Conservation (phyloP, 768 basidiomycete genomes). For the Kwoniella heveanensis region DNA sequence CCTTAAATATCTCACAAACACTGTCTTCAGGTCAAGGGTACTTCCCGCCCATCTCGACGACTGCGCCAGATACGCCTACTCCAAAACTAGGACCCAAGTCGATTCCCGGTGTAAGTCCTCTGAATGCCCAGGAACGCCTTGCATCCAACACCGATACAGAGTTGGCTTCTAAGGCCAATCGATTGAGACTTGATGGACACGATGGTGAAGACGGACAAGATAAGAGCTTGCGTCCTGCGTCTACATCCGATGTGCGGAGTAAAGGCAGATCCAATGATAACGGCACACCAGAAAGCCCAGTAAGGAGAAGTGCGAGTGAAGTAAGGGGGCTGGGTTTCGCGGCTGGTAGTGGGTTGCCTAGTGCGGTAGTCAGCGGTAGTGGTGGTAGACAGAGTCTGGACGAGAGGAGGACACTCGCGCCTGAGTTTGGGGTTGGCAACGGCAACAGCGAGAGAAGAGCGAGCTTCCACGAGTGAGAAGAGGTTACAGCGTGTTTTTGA, state of each 20-base stretch:
- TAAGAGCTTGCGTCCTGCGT: not conserved
- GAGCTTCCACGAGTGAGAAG: constrained; percentile 2
- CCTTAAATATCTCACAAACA: constrained; percentile 17
- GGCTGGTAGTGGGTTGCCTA: not conserved
- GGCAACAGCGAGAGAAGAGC: not conserved
- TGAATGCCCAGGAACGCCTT: constrained; percentile 5
- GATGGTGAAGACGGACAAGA: not conserved
- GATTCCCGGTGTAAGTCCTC: not conserved
- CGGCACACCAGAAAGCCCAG: not conserved
- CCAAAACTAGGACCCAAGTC: constrained; percentile 6
- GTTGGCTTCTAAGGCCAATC: not conserved
- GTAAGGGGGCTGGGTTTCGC: not conserved
- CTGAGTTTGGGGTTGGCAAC: not conserved
- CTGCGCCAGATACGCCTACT: constrained; percentile 22
- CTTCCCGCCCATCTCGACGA: constrained; percentile 21
- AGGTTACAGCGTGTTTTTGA: too few relatives aligned
- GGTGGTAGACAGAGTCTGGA: constrained; percentile 1
- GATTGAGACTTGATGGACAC: not conserved
- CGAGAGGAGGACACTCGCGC: not conserved
- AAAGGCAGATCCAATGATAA: not conserved
- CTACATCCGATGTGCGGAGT: not conserved
- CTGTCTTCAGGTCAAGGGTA: constrained; percentile 20
- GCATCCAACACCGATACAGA: not conserved
- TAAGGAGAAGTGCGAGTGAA: not conserved
- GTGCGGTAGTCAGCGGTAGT: not conserved